A percentile compares a stretch with the other conserved stretches of the same genome.
These are phyloP conservation scores for Pichia inconspicua DNA, from an alignment of 1,139 yeast species.

Conservation along the genomic window DNA sequence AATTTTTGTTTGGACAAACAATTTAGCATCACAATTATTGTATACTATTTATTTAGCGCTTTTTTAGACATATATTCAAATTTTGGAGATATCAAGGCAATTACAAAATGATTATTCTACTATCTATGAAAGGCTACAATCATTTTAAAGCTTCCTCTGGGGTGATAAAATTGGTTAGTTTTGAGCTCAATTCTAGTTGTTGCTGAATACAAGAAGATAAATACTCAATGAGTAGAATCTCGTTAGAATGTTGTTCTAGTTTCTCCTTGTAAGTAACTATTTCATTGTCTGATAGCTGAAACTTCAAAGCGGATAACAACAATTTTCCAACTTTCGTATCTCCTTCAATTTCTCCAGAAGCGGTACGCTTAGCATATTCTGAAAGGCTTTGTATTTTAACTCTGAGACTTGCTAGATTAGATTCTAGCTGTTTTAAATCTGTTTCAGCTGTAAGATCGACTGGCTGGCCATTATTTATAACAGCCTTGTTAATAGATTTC, in stretches of 20 bases:
- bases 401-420: slow-evolving; percentile 49
- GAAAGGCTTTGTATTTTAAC: slow-evolving; percentile 51
- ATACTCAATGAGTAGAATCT: slow-evolving; percentile 75
- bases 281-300: slow-evolving; percentile 54
- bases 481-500: slow-evolving; percentile 33
- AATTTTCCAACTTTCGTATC: slow-evolving; percentile 58
- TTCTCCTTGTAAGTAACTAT: slow-evolving; percentile 50
- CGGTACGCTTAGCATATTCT: slow-evolving; percentile 39
- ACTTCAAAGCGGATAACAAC: slow-evolving; percentile 55
- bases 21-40: background rate
- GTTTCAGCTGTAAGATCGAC: slow-evolving; percentile 26
- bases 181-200: slow-evolving; percentile 73
- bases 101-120: no score
- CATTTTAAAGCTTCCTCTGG: slow-evolving; percentile 23
- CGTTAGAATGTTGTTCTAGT: slow-evolving; percentile 71
- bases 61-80: background rate
- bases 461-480: slow-evolving; percentile 30
- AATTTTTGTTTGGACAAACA: slow-evolving; percentile 22
- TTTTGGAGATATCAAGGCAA: background rate
- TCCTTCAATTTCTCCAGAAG: slow-evolving; percentile 38
- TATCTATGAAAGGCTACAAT: no score
- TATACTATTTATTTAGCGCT: background rate
- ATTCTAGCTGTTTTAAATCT: slow-evolving; percentile 44
- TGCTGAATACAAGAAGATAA: slow-evolving; percentile 80
- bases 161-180: slow-evolving; percentile 49